phyloP scores from a whole-genome alignment of 306 rosid genomes.

The Sechiopsis laciniata region DNA sequence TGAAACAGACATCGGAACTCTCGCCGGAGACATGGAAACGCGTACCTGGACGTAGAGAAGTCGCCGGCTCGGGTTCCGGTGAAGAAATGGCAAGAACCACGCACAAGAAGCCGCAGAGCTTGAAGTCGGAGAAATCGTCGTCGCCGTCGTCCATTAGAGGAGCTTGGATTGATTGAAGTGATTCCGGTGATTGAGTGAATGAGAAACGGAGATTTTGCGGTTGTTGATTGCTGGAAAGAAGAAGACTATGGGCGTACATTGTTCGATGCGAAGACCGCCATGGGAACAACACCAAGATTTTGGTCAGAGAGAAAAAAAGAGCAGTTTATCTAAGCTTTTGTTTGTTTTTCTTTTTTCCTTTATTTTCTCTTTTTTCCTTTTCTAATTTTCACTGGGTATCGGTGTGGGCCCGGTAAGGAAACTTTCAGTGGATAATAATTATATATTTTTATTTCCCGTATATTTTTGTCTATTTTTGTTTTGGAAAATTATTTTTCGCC shows the following conservation, averaged over 20 bases:
- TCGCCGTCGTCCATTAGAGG: constrained; percentile 30
- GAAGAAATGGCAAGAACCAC: constrained; percentile 51
- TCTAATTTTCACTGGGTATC: not conserved
- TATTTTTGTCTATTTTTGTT: too few species aligned
- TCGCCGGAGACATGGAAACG: constrained; percentile 39
- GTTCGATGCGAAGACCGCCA: constrained; percentile 15
- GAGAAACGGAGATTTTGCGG: not conserved
- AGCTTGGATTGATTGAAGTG: not conserved
- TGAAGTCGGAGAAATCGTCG: constrained; percentile 39
- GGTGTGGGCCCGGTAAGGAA: constrained; percentile 1
- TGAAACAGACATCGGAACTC: constrained; percentile 30
- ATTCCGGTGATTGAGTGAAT: not conserved
- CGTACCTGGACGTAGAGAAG: constrained; percentile 24
- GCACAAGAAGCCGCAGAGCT: constrained; percentile 73
- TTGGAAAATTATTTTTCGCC: too few species aligned
- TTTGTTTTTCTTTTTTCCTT: not conserved
- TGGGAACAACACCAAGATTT: not conserved
- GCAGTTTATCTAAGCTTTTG: not conserved
- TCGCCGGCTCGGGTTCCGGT: not conserved
- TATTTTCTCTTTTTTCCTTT: not conserved
- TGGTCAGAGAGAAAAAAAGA: not conserved
- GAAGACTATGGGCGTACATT: not conserved
- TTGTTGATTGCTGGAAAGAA: not conserved
- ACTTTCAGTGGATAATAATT: not conserved
- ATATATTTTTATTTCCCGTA: not conserved